A percentile compares a stretch with the other conserved stretches of the same genome.
Evolutionary conservation across 176 grass and related monocot genomes (phyloP).

Genomic region (Triticum dicoccoides): DNA sequence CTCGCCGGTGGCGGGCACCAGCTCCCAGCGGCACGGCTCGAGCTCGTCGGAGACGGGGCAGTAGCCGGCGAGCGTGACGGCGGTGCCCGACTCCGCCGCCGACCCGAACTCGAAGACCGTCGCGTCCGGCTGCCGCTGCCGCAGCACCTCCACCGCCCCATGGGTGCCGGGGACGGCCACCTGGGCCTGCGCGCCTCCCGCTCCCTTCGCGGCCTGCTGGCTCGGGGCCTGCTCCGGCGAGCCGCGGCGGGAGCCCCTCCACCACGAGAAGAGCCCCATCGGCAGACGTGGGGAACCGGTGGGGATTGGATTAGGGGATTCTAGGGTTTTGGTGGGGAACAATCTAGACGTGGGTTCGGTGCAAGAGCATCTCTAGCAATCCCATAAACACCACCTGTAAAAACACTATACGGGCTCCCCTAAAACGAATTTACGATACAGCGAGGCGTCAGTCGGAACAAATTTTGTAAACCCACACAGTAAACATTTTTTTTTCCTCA

Average conservation of each 20-base stretch:
- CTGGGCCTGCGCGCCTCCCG: not conserved
- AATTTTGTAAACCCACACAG: too few species aligned
- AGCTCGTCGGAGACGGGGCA: constrained; percentile 87
- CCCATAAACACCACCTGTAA: too few species aligned
- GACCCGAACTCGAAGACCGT: constrained; percentile 97
- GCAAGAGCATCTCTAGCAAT: too few species aligned
- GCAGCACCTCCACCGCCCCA: constrained; percentile 77
- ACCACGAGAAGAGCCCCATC: constrained; percentile 92
- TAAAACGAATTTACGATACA: too few species aligned
- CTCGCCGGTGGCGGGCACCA: constrained; percentile 49
- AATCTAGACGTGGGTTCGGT: too few species aligned
- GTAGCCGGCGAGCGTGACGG: constrained; percentile 68
- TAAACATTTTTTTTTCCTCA: too few species aligned
- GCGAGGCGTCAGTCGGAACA: too few species aligned
- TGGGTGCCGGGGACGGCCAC: constrained; percentile 42
- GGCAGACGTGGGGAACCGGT: constrained; percentile 6
- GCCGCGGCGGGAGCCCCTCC: constrained; percentile 45
- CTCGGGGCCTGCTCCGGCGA: not conserved
- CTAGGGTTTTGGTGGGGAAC: constrained; percentile 27
- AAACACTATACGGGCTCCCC: too few species aligned
- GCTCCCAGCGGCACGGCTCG: constrained; percentile 92
- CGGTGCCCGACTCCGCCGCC: constrained; percentile 54
- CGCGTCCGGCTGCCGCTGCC: constrained; percentile 57
- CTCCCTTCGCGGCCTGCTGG: not conserved
- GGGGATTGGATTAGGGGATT: constrained; percentile 39